These are phyloP conservation scores for Xylaria bambusicola DNA, from an alignment of 495 filamentous ascomycete species.

Conservation along the genomic window DNA sequence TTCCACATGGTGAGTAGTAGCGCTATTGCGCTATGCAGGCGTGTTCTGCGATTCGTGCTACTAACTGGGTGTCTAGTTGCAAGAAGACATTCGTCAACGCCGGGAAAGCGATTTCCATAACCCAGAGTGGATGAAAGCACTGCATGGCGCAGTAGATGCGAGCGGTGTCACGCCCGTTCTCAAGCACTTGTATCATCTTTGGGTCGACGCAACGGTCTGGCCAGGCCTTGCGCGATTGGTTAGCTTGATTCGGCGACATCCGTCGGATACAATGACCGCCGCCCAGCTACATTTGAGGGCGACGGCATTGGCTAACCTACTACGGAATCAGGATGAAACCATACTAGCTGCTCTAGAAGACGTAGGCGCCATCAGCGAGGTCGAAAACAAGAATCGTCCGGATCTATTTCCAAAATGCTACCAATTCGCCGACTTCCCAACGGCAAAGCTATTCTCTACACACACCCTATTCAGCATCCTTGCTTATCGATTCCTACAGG, in stretches of 20 bases:
- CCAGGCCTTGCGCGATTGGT: constrained; percentile 28
- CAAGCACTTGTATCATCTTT: constrained; percentile 26
- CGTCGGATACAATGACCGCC: constrained; percentile 24
- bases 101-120: constrained; percentile 31
- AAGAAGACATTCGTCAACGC: constrained; percentile 32
- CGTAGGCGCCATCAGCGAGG: constrained; percentile 23
- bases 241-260: constrained; percentile 20
- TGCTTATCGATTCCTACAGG: constrained; percentile 24
- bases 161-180: constrained; percentile 19
- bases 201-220: constrained; percentile 32
- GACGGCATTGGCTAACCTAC: constrained; percentile 20
- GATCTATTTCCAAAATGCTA: constrained; percentile 30
- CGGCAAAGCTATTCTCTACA: constrained; percentile 29
- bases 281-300: constrained; percentile 24
- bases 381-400: constrained; percentile 20
- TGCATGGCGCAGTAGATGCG: constrained; percentile 22
- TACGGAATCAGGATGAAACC: constrained; percentile 24
- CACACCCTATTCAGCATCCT: constrained; percentile 31
- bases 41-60: background rate
- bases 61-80: constrained; percentile 22
- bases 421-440: constrained; percentile 28
- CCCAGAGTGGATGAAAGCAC: constrained; percentile 25
- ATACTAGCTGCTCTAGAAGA: constrained; percentile 20
- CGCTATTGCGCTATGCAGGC: background rate
- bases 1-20: constrained; percentile 29